Conservation (phyloP, 495 filamentous ascomycete species). For the Podospora pseudocomata region DNA sequence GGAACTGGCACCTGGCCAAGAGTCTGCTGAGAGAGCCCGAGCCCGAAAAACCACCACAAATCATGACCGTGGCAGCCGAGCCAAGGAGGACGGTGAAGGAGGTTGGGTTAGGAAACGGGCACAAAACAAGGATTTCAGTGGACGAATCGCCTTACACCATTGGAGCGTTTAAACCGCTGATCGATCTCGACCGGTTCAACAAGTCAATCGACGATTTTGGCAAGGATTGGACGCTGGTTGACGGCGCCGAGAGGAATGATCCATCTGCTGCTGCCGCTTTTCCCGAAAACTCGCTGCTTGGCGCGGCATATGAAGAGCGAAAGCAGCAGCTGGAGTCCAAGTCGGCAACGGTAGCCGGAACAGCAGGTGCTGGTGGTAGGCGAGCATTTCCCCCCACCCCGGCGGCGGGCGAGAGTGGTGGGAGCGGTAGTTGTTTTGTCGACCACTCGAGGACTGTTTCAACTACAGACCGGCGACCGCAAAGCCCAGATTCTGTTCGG, state of each 20-base stretch:
- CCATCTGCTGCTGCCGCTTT: conserved; percentile 31
- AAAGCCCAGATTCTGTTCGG: background rate
- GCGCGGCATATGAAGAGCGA: conserved; percentile 40
- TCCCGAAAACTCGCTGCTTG: conserved; percentile 40
- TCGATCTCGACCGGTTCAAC: conserved; percentile 50
- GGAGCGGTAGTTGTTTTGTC: conserved; percentile 28
- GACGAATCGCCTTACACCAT: conserved; percentile 49
- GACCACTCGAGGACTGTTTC: background rate
- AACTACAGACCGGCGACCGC: background rate
- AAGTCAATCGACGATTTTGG: conserved; percentile 39
- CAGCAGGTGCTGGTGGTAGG: conserved; percentile 19
- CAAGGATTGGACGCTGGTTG: conserved; percentile 29
- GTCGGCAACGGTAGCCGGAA: conserved; percentile 10
- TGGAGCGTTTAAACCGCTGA: conserved; percentile 54
- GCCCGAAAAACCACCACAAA: conserved; percentile 31
- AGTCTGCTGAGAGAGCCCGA: conserved; percentile 21
- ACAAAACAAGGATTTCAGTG: conserved; percentile 33
- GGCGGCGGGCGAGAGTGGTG: background rate
- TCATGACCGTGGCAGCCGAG: conserved; percentile 15
- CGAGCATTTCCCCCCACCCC: background rate
- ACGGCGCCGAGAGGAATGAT: conserved; percentile 22
- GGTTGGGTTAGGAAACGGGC: conserved; percentile 30
- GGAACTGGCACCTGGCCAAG: conserved; percentile 80
- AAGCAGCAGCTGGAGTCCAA: conserved; percentile 27
- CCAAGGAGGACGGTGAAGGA: conserved; percentile 30